A percentile compares a stretch with the other conserved stretches of the same genome.
These are phyloP conservation scores for Cordyceps farinosa DNA, from an alignment of 2,329 filamentous ascomycete species.

Conservation along the genomic window DNA sequence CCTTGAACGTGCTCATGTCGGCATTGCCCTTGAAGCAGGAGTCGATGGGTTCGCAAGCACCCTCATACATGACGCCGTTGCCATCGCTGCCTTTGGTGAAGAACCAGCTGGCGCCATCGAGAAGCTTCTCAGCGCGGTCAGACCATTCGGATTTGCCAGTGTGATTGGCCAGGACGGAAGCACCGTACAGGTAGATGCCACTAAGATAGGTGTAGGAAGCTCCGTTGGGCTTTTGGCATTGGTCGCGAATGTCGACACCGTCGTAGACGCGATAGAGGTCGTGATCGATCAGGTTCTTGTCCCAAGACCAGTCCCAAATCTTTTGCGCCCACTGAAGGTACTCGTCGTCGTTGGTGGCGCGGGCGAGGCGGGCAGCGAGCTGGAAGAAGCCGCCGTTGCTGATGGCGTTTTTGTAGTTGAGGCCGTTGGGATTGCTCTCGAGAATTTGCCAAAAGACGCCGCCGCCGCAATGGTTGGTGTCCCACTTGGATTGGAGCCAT, in stretches of 20 bases:
- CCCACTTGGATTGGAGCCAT: slow-evolving; percentile 64
- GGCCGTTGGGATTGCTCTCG: slow-evolving; percentile 62
- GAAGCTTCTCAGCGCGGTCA: slow-evolving; percentile 48
- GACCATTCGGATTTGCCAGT: slow-evolving; percentile 53
- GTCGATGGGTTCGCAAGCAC: slow-evolving; percentile 57
- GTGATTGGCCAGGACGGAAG: slow-evolving; percentile 60
- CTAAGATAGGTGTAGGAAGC: slow-evolving; percentile 63
- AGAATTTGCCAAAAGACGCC: slow-evolving; percentile 77
- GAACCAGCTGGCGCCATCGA: slow-evolving; percentile 51
- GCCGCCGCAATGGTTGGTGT: slow-evolving; percentile 60
- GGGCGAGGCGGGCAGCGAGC: slow-evolving; percentile 69
- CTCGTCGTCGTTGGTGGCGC: slow-evolving; percentile 63
- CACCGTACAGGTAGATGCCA: slow-evolving; percentile 63
- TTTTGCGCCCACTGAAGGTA: slow-evolving; percentile 65
- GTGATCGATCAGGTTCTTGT: slow-evolving; percentile 54
- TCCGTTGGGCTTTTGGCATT: slow-evolving; percentile 52
- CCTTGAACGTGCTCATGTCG: slow-evolving; percentile 68
- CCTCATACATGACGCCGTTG: slow-evolving; percentile 62
- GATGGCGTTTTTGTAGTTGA: slow-evolving; percentile 70
- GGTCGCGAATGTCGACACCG: slow-evolving; percentile 51
- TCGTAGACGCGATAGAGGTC: slow-evolving; percentile 55
- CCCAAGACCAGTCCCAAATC: slow-evolving; percentile 62
- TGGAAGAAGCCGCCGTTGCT: slow-evolving; percentile 83
- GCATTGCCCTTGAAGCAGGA: slow-evolving; percentile 47
- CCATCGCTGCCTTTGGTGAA: slow-evolving; percentile 51